Base-by-base conservation (phyloP, 139 green algal species). In the Mesotaenium endlicherianum region DNA sequence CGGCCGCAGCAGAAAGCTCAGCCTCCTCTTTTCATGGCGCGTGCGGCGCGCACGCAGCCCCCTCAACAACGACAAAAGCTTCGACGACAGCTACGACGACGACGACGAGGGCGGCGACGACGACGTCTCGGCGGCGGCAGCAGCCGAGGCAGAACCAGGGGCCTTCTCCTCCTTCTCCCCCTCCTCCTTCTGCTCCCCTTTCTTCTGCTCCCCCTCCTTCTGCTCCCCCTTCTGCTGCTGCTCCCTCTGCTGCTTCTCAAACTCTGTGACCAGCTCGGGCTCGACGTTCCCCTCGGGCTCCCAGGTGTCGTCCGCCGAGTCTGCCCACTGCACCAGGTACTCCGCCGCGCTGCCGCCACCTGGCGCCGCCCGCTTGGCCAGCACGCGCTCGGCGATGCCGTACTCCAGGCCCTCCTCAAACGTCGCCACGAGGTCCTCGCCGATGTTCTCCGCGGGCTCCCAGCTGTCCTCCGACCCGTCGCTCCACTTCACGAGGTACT, bases 401-500 rank as follows among this genome's bases (percentile, higher is more conserved):
- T 86, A 86, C 31, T 88, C 82, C 47, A 88, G 64, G 1, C 82
- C 82, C 43, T 75, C 75, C 42, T 86, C 76, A 38, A 76, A 88
- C 42, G 86, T 75, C 58, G 38, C 30, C 16, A 88, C 39, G 17
- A 90, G 20, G 70, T 90, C 87, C 8, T 89, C 71, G 8, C 87
- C 76, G 57, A 90, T 87, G 75, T 90, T 85, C 17, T 83, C 78
- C 57, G 39, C 53, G 50, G 83, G 83, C 68, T 89, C 86, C 86
- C 87, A 90, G 38, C 49, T 88, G 86, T 90, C 86, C 55, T 89
- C 78, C 41, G 60, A 70, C 49, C 75, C 87, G 47, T 90, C 87
- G 36, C 17, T 47, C 87, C 87, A 90, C 77, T 85, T 53, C 70
- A 90, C 87, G 36, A 90, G 88, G 86, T 91, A 90, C 70, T 90